Percentiles rank a stretch among this genome's conserved stretches.
These are phyloP conservation scores for Capronia epimyces DNA, from an alignment of 2,329 filamentous ascomycete genomes.

Conservation along the genomic window DNA sequence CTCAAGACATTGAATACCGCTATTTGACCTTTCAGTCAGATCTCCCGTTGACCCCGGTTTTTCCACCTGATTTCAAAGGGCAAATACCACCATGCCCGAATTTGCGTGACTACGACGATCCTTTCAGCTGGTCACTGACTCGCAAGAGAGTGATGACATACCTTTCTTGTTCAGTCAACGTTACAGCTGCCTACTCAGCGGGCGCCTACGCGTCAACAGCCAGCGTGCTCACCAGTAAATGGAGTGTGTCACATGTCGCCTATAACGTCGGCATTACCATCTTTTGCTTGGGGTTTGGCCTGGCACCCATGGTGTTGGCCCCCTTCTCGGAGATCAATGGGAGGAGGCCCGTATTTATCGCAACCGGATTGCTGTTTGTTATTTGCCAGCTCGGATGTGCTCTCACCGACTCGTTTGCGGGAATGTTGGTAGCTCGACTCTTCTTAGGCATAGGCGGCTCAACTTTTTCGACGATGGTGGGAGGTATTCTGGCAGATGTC, in stretches of 20 bases:
- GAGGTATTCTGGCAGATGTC: constrained; percentile 84
- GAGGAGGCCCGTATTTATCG: constrained; percentile 73
- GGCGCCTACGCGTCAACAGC: constrained; percentile 72
- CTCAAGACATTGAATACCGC: constrained; percentile 20
- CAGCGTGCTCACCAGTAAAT: constrained; percentile 59
- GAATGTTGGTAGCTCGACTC: constrained; percentile 67
- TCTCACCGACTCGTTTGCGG: constrained; percentile 61
- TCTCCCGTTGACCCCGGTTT: constrained; percentile 19
- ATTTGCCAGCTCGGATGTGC: constrained; percentile 63
- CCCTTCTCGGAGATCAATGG: constrained; percentile 87
- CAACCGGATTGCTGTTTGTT: constrained; percentile 68
- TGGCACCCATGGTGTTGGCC: constrained; percentile 82
- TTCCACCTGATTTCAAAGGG: constrained; percentile 9
- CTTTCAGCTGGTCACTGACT: constrained; percentile 64
- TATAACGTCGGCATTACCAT: constrained; percentile 66
- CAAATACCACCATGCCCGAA: constrained; percentile 46
- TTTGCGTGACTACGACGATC: constrained; percentile 61
- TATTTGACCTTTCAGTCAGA: constrained; percentile 27
- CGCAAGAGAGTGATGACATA: constrained; percentile 69
- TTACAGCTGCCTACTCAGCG: constrained; percentile 72
- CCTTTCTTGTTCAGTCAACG: constrained; percentile 70
- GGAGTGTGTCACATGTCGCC: constrained; percentile 59
- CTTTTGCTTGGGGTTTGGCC: constrained; percentile 74
- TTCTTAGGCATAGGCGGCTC: constrained; percentile 64
- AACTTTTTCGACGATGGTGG: constrained; percentile 81